Evolutionary conservation across 2,329 filamentous ascomycete genomes (phyloP).

Genomic region (Hysterium pulicare): DNA sequence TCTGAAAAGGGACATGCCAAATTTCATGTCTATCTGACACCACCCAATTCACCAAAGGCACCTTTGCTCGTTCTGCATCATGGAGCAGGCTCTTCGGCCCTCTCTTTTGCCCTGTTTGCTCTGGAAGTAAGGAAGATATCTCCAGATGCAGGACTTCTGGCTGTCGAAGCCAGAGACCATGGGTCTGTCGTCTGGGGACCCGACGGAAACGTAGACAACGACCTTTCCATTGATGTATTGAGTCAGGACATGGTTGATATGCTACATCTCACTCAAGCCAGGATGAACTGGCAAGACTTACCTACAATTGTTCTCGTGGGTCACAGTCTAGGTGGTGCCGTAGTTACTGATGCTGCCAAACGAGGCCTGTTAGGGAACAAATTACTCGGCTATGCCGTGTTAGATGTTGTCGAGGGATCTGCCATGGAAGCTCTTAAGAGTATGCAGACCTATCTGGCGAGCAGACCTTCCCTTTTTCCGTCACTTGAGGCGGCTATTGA

Average conservation of each 20-base stretch:
- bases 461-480: conserved; percentile 74
- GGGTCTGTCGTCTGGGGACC: conserved; percentile 58
- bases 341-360: conserved; percentile 79
- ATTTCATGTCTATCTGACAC: conserved; percentile 85
- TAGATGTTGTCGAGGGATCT: conserved; percentile 93
- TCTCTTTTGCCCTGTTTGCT: conserved; percentile 83
- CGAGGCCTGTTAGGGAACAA: conserved; percentile 61
- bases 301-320: conserved; percentile 81
- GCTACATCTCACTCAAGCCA: conserved; percentile 61
- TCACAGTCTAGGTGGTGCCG: conserved; percentile 88
- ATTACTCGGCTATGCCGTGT: conserved; percentile 79
- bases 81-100: conserved; percentile 86
- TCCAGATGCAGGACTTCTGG: conserved; percentile 78
- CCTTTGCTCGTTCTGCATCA: conserved; percentile 93
- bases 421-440: conserved; percentile 91
- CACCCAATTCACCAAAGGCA: conserved; percentile 63
- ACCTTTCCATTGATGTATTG: conserved; percentile 71
- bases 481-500: conserved; percentile 77
- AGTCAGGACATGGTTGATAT: conserved; percentile 69
- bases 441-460: conserved; percentile 89
- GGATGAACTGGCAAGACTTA: conserved; percentile 69
- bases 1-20: conserved; percentile 48
- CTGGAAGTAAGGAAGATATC: conserved; percentile 73
- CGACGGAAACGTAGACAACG: conserved; percentile 44
- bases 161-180: conserved; percentile 82